Percentiles rank a stretch among this genome's conserved stretches.
Conservation (phyloP, 108 stramenopile genomes). For the Epipyxis sp. region DNA sequence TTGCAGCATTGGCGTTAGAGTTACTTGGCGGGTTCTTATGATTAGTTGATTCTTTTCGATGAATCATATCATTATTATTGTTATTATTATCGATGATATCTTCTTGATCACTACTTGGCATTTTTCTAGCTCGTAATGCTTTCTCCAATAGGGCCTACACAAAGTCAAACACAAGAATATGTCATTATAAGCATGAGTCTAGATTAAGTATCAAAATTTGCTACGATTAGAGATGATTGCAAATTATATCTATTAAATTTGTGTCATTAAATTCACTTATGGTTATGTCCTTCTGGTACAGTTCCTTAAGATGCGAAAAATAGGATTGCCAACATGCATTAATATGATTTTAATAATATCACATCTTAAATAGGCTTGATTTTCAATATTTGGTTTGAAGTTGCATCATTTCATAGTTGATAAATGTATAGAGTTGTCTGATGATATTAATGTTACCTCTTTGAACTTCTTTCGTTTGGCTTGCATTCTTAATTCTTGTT, state of each 20-base stretch:
- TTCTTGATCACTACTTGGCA: not conserved
- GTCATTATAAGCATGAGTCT: not conserved
- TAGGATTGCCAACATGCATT: no score
- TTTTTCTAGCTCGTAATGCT: not conserved
- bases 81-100: not conserved
- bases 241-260: conserved; percentile 11
- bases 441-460: not conserved
- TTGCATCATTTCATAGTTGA: not conserved
- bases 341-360: no score
- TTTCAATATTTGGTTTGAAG: no score
- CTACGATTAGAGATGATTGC: no score
- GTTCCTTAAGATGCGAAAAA: no score
- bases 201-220: no score
- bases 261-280: conserved; percentile 6
- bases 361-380: no score
- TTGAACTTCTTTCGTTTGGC: conserved; percentile 17
- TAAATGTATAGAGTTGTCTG: not conserved
- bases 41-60: no score
- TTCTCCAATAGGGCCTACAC: conserved; percentile 25
- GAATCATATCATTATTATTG: no score
- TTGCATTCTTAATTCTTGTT: not conserved
- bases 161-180: not conserved
- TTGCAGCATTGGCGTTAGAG: no score
- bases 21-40: no score
- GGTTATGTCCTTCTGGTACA: no score